Conservation (phyloP, 2,329 filamentous ascomycete genomes). For the Scytalidium sp. region DNA sequence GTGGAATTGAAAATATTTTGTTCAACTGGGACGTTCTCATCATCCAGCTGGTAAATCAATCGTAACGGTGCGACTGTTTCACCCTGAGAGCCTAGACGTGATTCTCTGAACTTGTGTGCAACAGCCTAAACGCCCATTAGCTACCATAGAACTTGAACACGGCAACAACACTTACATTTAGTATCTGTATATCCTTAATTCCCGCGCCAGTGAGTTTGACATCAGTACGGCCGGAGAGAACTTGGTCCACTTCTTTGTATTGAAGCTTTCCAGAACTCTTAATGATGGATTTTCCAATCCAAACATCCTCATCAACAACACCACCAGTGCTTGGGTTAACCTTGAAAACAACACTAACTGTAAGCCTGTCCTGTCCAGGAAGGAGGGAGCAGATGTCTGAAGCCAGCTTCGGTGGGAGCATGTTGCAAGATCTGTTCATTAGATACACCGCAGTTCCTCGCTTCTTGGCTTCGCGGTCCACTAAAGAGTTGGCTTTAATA, state of each 20-base stretch:
- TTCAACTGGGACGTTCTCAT: conserved; percentile 96
- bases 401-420: conserved; percentile 84
- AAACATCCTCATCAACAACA: conserved; percentile 81
- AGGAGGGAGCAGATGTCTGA: conserved; percentile 84
- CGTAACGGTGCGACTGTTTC: conserved; percentile 82
- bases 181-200: conserved; percentile 74
- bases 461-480: conserved; percentile 97
- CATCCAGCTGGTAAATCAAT: conserved; percentile 88
- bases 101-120: conserved; percentile 86
- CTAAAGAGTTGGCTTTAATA: conserved; percentile 91
- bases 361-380: conserved; percentile 84
- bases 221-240: conserved; percentile 62
- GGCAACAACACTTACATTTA: conserved; percentile 55
- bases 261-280: conserved; percentile 86
- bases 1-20: conserved; percentile 94
- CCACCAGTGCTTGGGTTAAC: conserved; percentile 78
- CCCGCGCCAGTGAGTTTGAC: conserved; percentile 64
- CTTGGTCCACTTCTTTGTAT: conserved; percentile 81
- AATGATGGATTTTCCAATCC: conserved; percentile 91
- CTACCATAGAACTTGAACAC: neutral
- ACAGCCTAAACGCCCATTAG: conserved; percentile 53
- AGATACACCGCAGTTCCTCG: conserved; percentile 94
- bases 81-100: conserved; percentile 75
- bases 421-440: conserved; percentile 78
- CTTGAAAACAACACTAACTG: conserved; percentile 89